Evolutionary conservation across 2,329 filamentous ascomycete genomes (phyloP).

Genomic region (Septoria linicola): DNA sequence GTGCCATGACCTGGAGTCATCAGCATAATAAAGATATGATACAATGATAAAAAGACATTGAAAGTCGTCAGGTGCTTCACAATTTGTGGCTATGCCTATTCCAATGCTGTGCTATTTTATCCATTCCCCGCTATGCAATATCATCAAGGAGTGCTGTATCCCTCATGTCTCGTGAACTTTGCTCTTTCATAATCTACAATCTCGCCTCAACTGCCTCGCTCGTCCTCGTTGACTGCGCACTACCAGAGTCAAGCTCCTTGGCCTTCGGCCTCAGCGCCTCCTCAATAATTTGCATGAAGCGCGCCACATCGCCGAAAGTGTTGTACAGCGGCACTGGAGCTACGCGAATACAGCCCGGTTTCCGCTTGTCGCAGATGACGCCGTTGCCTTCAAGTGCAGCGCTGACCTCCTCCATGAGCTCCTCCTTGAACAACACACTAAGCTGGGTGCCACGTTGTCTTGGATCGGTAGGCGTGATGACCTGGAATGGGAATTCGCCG

Average conservation of each 20-base stretch:
- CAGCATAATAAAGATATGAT: too few species aligned
- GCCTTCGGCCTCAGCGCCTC: conserved; percentile 38
- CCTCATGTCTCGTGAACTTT: too few species aligned
- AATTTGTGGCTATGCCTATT: too few species aligned
- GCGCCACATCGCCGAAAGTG: conserved; percentile 69
- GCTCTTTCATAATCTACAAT: conserved; percentile 4
- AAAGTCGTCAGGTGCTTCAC: too few species aligned
- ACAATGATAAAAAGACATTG: too few species aligned
- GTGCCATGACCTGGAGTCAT: neutral
- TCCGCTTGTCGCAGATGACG: conserved; percentile 78
- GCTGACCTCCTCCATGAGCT: conserved; percentile 67
- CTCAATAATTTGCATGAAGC: conserved; percentile 57
- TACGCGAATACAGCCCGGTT: conserved; percentile 79
- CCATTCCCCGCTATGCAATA: too few species aligned
- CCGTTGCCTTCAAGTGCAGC: conserved; percentile 64
- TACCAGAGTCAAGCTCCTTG: neutral
- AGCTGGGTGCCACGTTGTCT: conserved; percentile 72
- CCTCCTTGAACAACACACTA: conserved; percentile 67
- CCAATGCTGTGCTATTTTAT: too few species aligned
- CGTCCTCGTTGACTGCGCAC: neutral
- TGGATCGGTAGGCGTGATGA: conserved; percentile 69
- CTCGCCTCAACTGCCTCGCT: conserved; percentile 17
- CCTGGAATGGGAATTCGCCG: conserved; percentile 40
- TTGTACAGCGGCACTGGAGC: conserved; percentile 85
- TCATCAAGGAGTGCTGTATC: too few species aligned